These are phyloP conservation scores for Chamaecrista fasciculata DNA, from an alignment of 306 rosid species.

Conservation along the genomic window DNA sequence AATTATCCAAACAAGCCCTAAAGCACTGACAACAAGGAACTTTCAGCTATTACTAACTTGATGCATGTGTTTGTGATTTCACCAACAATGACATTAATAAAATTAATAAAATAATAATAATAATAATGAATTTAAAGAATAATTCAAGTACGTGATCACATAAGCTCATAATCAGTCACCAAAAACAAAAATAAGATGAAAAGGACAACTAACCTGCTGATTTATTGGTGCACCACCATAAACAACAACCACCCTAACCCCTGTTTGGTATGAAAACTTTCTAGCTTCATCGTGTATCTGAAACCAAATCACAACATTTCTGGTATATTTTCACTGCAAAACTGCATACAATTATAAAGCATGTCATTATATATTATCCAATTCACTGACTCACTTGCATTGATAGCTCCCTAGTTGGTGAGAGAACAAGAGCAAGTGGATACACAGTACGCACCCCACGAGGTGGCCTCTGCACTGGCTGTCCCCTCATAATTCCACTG, in stretches of 20 bases:
- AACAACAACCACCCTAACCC: constrained; percentile 73
- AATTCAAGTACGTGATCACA: neutral
- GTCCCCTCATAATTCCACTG: constrained; percentile 69
- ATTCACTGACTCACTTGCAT: constrained; percentile 53
- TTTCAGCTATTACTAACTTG: neutral
- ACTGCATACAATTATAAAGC: neutral
- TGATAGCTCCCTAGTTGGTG: constrained; percentile 73
- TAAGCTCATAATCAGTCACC: neutral
- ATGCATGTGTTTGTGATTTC: neutral
- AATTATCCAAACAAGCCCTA: neutral
- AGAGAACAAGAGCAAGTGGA: constrained; percentile 65
- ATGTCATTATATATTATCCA: neutral
- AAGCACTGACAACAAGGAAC: neutral
- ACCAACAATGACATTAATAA: neutral
- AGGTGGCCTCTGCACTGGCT: constrained; percentile 53
- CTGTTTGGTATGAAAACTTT: constrained; percentile 58
- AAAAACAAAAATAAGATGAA: neutral
- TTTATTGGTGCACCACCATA: constrained; percentile 75
- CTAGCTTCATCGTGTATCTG: constrained; percentile 67
- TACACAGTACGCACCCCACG: constrained; percentile 62
- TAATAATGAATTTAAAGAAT: neutral
- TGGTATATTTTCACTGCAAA: neutral
- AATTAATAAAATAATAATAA: neutral
- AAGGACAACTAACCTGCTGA: constrained; percentile 49
- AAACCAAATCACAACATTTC: constrained; percentile 20